A percentile compares a stretch with the other conserved stretches of the same genome.
Conservation (phyloP, 2,329 filamentous ascomycete genomes). For the Colletotrichum lindemuthianum region DNA sequence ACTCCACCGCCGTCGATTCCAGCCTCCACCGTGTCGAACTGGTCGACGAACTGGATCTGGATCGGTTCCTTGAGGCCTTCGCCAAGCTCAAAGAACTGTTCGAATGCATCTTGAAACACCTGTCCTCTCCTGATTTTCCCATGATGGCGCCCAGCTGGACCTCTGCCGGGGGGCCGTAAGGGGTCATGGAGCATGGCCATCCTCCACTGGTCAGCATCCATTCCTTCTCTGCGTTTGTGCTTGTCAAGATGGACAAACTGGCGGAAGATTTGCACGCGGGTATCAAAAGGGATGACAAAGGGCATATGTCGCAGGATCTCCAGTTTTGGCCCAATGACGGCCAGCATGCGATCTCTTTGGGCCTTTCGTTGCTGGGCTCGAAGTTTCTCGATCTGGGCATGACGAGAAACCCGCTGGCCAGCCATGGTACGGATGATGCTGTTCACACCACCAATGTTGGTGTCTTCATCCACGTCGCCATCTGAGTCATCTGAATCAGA, state of each 20-base stretch:
- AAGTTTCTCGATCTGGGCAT: slow-evolving; percentile 71
- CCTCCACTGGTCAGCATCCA: slow-evolving; percentile 54
- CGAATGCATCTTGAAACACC: slow-evolving; percentile 87
- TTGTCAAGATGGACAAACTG: slow-evolving; percentile 92
- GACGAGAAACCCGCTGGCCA: slow-evolving; percentile 69
- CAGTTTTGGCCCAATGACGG: slow-evolving; percentile 83
- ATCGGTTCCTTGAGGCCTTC: slow-evolving; percentile 93
- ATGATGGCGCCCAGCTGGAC: slow-evolving; percentile 70
- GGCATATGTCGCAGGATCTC: slow-evolving; percentile 96
- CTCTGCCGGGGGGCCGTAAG: slow-evolving; percentile 40
- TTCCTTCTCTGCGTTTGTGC: slow-evolving; percentile 72
- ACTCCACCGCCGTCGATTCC: slow-evolving; percentile 98
- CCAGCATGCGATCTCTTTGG: slow-evolving; percentile 76
- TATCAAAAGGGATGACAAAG: slow-evolving; percentile 94
- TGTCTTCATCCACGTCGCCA: slow-evolving; percentile 41
- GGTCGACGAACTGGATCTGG: slow-evolving; percentile 94
- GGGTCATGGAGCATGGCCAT: slow-evolving; percentile 37
- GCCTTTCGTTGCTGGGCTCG: slow-evolving; percentile 72
- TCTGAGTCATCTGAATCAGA: slow-evolving; percentile 51
- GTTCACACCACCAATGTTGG: slow-evolving; percentile 33
- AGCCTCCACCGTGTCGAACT: slow-evolving; percentile 86
- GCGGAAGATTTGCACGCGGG: slow-evolving; percentile 90
- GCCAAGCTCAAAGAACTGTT: slow-evolving; percentile 82
- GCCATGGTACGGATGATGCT: slow-evolving; percentile 50
- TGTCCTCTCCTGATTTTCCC: slow-evolving; percentile 82